Evolutionary conservation across 2,329 filamentous ascomycete genomes (phyloP), one percentile per base, ranked within the genome.

Genomic region (Claviceps spartinae): DNA sequence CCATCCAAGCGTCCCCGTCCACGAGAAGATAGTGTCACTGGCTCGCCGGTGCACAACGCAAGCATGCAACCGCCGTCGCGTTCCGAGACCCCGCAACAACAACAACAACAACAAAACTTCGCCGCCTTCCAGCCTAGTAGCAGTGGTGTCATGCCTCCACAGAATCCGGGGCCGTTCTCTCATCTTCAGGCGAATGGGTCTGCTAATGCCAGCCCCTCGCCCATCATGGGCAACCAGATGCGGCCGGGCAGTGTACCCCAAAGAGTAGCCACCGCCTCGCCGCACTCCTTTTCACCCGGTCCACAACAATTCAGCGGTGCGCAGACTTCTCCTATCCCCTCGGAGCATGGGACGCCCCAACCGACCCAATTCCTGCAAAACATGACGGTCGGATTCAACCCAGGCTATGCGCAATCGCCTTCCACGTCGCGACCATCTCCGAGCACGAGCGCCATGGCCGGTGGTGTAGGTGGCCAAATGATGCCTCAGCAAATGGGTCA

Each of bases 231-330:
- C 55, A 89, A 85, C 63, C 90, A 94, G 62, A 73, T 83, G 65
- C 79, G 82, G 56, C 78, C 82, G 37, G 80, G 86, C 62, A 78
- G 78, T 60, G 82, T 85, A 14, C 83, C 84, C 41, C 86, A 89
- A 64, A 76, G 89, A 62, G 88, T 97, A 67, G 85, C 89, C 58
- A 96, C 91, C 46, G 85, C 88, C 44, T 97, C 93, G 36, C 91
- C 93, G 3, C 91, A 93, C 67, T 88, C 88, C 1, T 95, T 94
- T 65, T 90, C 86, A 1, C 86, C 86, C 16, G 82, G 83, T 53
- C 77, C 79, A 36, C 83, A 85, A 59, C 85, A 86, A 62, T 86
- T 88, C 60, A 78, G 75, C 34, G 54, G 50, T 40, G 69, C 78
- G 16, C 86, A 90, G 62, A 77, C 83, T 54, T 93, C 88, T 2